Base-by-base conservation (phyloP, 2,329 filamentous ascomycete genomes). In the Clonostachys byssicola region DNA sequence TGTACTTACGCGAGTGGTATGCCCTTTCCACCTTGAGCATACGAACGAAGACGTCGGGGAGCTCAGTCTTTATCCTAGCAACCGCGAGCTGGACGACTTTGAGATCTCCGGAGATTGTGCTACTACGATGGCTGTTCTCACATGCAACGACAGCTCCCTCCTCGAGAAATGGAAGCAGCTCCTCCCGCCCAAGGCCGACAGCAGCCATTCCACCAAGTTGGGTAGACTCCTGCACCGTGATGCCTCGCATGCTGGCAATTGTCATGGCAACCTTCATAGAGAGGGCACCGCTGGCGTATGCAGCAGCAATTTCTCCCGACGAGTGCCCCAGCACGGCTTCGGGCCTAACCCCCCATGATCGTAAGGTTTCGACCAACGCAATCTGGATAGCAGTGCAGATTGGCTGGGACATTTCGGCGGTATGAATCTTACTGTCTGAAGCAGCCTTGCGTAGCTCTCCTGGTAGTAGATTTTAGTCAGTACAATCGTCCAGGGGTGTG, bases 101-200 rank as follows among this genome's bases (percentile, higher is more conserved):
- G 6, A 60, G 42, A 44, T 72, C 70, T 9, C 74, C 74, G 0
- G 74, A 75, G 0, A 78, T 60, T 0, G 75, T 78, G 12, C 73
- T 55, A 45, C 67, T 77, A 0, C 62, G 58, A 1, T 73, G 73
- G 40, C 71, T 74, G 60, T 78, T 79, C 50, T 70, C 65, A 52
- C 73, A 74, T 8, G 62, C 67, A 39, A 68, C 39, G 18, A 43
- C 45, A 12, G 23, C 43, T 14, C 35, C 35, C 12, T 13, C 12
- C 5, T 13, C 12, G 0, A 70, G 49, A 34, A 58, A 63, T 6
- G 47, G 48, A 18, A 52, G 38, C n/a, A 69, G 55, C 16, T 18
- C 23, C 12, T 46, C 44, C 7, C 16, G 14, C 0, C 65, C 61
- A 0, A 72, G 55, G 0, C 67, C 68, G 9, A 72, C 56, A 2